Base-by-base conservation (phyloP, 2,329 filamentous ascomycete species). In the Cladosporium sp. region DNA sequence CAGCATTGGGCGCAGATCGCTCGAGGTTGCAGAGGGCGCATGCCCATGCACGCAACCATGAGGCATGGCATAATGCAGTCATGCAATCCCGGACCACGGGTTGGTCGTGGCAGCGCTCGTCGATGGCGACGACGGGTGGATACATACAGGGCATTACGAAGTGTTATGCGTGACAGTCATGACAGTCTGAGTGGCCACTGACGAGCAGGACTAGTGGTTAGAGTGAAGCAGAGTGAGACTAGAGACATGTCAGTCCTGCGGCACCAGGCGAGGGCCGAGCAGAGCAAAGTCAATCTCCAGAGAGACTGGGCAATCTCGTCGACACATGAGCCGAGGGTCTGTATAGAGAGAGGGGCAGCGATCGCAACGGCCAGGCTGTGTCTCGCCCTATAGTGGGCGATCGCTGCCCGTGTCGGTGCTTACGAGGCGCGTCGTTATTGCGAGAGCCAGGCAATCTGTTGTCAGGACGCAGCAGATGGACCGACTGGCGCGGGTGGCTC, bases 171-270 rank as follows among this genome's bases (percentile, higher is more conserved):
- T 10, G 28, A 10, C 28, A 7, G n/a, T n/a, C n/a, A n/a, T n/a
- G n/a, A n/a, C n/a, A n/a, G n/a, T 4, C 28, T 32, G 28, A 32
- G 28, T 32, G 28, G 28, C 9, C 28, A 32, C 12, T 10, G 9
- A 22, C 22, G n/a, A 28, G n/a, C 17, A 25, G 8, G 20, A n/a
- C 42, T 22, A 25, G 24, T 22, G 17, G 10, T 25, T 28, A 25
- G 7, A 22, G 25, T 28, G 42, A 45, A 45, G 42, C 42, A 53
- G 37, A 42, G 50, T 53, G 50, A 53, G 24, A 53, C 50, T 40
- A 53, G 50, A 42, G 12, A 25, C 19, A 51, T 19, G 35, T 36
- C 34, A 51, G 39, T 51, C 35, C 34, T 24, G 48, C 48, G 48
- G 48, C 39, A 19, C 39, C 35, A 17, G 50, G 50, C 36, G 25